Percentiles rank a stretch among this genome's conserved stretches.
phyloP scores from a whole-genome alignment of 2,329 filamentous ascomycete genomes.

The Fusarium devonianum region DNA sequence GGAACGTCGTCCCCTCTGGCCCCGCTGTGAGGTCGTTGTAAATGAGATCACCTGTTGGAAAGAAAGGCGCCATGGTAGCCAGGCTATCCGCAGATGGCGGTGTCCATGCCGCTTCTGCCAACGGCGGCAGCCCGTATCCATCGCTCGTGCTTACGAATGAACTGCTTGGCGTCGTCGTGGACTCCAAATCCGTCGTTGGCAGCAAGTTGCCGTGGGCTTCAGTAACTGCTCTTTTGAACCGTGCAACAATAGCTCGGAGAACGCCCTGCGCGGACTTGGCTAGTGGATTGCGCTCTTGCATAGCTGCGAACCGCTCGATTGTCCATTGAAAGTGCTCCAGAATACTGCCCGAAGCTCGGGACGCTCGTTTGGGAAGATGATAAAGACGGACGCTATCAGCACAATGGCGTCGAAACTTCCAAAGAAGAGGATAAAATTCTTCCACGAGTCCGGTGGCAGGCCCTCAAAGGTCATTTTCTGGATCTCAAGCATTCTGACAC shows the following conservation, averaged over 20 bases:
- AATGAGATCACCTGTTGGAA: constrained; percentile 63
- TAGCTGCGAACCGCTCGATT: constrained; percentile 64
- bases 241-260: constrained; percentile 61
- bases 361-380: constrained; percentile 66
- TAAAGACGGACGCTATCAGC: constrained; percentile 66
- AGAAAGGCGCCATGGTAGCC: constrained; percentile 60
- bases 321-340: constrained; percentile 67
- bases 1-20: constrained; percentile 39
- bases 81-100: constrained; percentile 58
- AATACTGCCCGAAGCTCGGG: constrained; percentile 54
- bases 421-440: constrained; percentile 64
- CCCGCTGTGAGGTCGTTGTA: constrained; percentile 63
- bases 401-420: constrained; percentile 71
- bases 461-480: constrained; percentile 60
- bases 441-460: constrained; percentile 59
- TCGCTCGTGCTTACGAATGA: constrained; percentile 14
- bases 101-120: constrained; percentile 46
- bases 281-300: constrained; percentile 61
- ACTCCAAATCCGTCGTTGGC: constrained; percentile 8
- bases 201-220: constrained; percentile 29
- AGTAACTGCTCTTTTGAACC: constrained; percentile 60
- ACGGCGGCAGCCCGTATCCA: constrained; percentile 4
- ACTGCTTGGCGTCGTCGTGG: constrained; percentile 3
- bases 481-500: constrained; percentile 61
- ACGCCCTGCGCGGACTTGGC: constrained; percentile 63